Base-by-base conservation (phyloP, 2,329 filamentous ascomycete genomes). In the Trichoderma sp. region DNA sequence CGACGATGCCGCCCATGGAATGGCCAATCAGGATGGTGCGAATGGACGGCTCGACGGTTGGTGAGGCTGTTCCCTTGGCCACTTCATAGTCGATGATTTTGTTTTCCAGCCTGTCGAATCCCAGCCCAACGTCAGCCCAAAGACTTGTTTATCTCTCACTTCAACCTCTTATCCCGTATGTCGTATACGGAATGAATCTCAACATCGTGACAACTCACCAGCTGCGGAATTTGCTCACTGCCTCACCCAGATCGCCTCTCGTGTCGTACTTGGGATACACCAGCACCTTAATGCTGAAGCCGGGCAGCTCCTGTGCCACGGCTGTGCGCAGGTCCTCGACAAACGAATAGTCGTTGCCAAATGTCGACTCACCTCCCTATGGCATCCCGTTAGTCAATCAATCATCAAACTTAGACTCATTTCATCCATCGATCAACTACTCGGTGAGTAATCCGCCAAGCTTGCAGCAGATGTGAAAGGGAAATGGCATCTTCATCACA, bases 61-160 rank as follows among this genome's bases (percentile, higher is more conserved):
- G 94, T 5, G 91, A 94, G 1, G 92, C 88, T 0, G 93, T 95
- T 57, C 86, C 85, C 73, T 92, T 91, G 33, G 87, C 89, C 69
- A 97, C 94, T 81, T 99, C 95, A 75, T 97, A 84, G 79, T 98
- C 96, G 75, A 98, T 97, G 74, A 98, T 92, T 75, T 92, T 92
- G 77, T 97, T 91, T 73, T 94, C 89, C 19, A 98, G 88, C 93
- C 91, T 93, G 69, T 68, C 11, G 37, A 43, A 5, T 19, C 37
- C n/a, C 33, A 33, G 33, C 33, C 33, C 33, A 33, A 33, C 33
- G 33, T 33, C 2, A 27, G 19, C 7, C 37, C 27, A 5, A 11
- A 1, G 5, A 7, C 2, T 19, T 5, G 6, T 43, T 8, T 43
- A 43, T 6, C 16, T 43, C 14, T 43, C 13, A 24, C 10, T 19